A percentile compares a stretch with the other conserved stretches of the same genome.
Conservation (phyloP, 495 filamentous ascomycete species). For the Ascodesmis nigricans region DNA sequence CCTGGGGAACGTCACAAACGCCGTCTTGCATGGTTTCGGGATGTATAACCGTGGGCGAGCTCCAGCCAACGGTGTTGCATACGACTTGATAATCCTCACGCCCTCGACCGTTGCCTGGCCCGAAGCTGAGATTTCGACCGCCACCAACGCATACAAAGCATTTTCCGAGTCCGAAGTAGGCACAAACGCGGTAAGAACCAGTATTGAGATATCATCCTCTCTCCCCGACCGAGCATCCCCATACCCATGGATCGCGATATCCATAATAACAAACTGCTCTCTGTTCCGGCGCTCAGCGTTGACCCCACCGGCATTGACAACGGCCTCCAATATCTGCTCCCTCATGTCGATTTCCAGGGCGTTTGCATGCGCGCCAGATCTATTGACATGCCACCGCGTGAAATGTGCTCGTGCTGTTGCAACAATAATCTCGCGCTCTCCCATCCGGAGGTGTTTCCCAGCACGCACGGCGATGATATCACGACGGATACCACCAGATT, state of each 20-base stretch:
- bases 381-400: conserved; percentile 69
- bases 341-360: conserved; percentile 23
- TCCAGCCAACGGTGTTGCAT: conserved; percentile 28
- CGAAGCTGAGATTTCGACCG: conserved; percentile 12
- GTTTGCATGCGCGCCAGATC: conserved; percentile 39
- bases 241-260: conserved; percentile 2
- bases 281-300: conserved; percentile 7
- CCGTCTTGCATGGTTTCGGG: conserved; percentile 51
- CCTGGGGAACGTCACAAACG: conserved; percentile 59
- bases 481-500: conserved; percentile 39
- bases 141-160: conserved; percentile 23
- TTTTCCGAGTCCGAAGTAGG: conserved; percentile 5
- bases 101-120: conserved; percentile 26
- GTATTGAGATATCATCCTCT: conserved; percentile 8
- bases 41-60: conserved; percentile 49
- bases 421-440: conserved; percentile 65
- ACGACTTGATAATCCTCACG: conserved; percentile 41
- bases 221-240: not conserved
- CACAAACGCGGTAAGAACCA: conserved; percentile 18
- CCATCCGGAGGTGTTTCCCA: conserved; percentile 43
- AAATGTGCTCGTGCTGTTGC: conserved; percentile 51
- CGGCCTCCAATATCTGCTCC: conserved; percentile 22
- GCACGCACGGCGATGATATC: conserved; percentile 58
- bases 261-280: conserved; percentile 16
- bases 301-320: conserved; percentile 16